Percentiles rank a stretch among this genome's conserved stretches.
Conservation (phyloP, 192 early-diverging fungal genomes). For the Coemansia sp. region DNA sequence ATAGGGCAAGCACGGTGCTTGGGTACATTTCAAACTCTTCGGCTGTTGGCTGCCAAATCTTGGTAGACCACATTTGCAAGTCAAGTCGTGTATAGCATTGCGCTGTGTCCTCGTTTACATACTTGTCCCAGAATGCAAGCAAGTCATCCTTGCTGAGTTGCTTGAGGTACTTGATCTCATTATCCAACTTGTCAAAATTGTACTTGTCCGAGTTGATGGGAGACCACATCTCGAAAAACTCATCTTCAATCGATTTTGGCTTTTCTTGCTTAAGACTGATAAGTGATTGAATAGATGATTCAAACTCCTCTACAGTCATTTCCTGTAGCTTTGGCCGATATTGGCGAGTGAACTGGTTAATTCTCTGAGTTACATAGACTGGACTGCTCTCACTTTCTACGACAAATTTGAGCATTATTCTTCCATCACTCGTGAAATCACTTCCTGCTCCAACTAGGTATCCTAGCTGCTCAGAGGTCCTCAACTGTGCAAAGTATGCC, state of each 20-base stretch:
- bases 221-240: constrained; percentile 60
- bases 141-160: constrained; percentile 26
- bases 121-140: constrained; percentile 33
- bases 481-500: constrained; percentile 83
- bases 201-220: constrained; percentile 65
- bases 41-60: neutral
- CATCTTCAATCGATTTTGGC: constrained; percentile 67
- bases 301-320: constrained; percentile 61
- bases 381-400: constrained; percentile 83
- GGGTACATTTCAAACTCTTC: no score
- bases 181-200: constrained; percentile 65
- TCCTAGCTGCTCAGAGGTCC: constrained; percentile 85
- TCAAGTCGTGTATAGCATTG: neutral
- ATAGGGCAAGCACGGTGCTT: no score
- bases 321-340: constrained; percentile 39
- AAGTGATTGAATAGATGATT: constrained; percentile 59
- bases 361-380: constrained; percentile 70
- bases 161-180: constrained; percentile 6
- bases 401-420: constrained; percentile 57
- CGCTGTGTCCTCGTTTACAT: constrained; percentile 27
- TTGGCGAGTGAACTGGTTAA: constrained; percentile 73
- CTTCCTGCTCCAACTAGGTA: constrained; percentile 33
- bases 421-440: neutral
- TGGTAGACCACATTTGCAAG: constrained; percentile 1
- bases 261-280: constrained; percentile 61